Base-by-base conservation (phyloP, 345 rosid species). In the Crucihimalaya himalaica region DNA sequence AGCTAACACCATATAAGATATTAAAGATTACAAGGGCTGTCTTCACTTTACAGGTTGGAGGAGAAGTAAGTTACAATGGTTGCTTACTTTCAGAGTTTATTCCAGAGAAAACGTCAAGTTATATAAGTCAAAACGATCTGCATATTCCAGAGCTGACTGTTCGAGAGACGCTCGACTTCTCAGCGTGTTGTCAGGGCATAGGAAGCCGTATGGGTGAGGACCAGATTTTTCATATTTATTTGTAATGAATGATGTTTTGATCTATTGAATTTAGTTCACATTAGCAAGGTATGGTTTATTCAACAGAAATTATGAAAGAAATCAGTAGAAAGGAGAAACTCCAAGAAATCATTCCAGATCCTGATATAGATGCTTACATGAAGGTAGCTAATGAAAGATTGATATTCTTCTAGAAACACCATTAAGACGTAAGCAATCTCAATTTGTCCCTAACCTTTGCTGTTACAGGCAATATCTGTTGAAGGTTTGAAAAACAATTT, bases 141-240 rank as follows among this genome's bases (percentile, higher is more conserved):
- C 95, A 89, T 60, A 84, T 87, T 25, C 84, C 84, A 47, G 88
- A 89, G 62, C 52, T 89, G 82, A 87, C 87, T 57, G 88, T 87
- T 14, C 83, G 90, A 78, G 95, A 89, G 70, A 85, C 90, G 16
- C 77, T 89, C 1, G 88, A 84, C 43, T 87, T 89, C 72, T 83
- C 95, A 1, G 87, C 88, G 1, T 81, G 81, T 50, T 87, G 85
- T 70, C 95, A 85, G 70, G 88, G 86, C 15, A 72, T 71, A 40
- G 92, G 92, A 76, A 80, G 66, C 80, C 84, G 88, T 63, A 75
- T 65, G 62, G 83, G 85, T 79, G 66, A 68, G 79, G 52, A 50
- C 40, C 37, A 29, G 54, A 29, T 47, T 34, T 63, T 12, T 45
- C 2, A 8, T 43, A 13, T 47, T 23, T 13, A 69, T 55, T 68